Conservation (phyloP, 768 basidiomycete genomes). For the Suillus discolor region DNA sequence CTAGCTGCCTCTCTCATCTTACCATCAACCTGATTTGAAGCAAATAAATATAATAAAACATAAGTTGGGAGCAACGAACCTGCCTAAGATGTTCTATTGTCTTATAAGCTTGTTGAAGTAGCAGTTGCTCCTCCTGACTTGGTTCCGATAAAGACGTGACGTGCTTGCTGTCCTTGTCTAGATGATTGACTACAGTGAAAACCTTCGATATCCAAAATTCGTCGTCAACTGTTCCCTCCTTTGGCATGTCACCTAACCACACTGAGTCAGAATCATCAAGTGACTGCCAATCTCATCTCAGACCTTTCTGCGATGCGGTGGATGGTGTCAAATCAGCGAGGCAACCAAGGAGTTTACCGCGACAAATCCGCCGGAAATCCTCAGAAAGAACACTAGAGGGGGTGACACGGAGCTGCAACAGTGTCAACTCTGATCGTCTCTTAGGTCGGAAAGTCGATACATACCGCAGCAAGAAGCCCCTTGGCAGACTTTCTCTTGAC, state of each 20-base stretch:
- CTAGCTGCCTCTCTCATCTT: slow-evolving; percentile 39
- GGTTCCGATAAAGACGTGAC: slow-evolving; percentile 50
- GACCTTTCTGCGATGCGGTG: slow-evolving; percentile 54
- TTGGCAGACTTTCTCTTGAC: slow-evolving; percentile 75
- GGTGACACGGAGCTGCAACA: slow-evolving; percentile 55
- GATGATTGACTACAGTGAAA: slow-evolving; percentile 50
- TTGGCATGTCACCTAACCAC: slow-evolving; percentile 47
- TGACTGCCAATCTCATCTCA: slow-evolving; percentile 20
- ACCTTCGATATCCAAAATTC: slow-evolving; percentile 79
- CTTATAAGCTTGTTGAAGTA: slow-evolving; percentile 49
- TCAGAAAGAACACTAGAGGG: slow-evolving; percentile 78
- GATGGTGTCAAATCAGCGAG: slow-evolving; percentile 71
- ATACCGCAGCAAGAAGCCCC: slow-evolving; percentile 57
- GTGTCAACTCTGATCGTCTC: not conserved
- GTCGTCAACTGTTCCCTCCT: slow-evolving; percentile 66
- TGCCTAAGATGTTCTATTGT: slow-evolving; percentile 44
- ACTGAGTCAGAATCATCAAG: not conserved
- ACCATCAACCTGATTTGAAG: slow-evolving; percentile 13
- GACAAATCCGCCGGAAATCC: slow-evolving; percentile 63
- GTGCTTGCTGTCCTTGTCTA: slow-evolving; percentile 75
- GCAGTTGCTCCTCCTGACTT: slow-evolving; percentile 55
- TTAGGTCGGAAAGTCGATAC: slow-evolving; percentile 28
- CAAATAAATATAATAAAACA: not conserved
- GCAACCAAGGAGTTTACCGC: slow-evolving; percentile 68
- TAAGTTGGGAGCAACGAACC: slow-evolving; percentile 32